These are phyloP conservation scores for Mentha longifolia DNA, from an alignment of 257 asterid genomes.

Conservation along the genomic window DNA sequence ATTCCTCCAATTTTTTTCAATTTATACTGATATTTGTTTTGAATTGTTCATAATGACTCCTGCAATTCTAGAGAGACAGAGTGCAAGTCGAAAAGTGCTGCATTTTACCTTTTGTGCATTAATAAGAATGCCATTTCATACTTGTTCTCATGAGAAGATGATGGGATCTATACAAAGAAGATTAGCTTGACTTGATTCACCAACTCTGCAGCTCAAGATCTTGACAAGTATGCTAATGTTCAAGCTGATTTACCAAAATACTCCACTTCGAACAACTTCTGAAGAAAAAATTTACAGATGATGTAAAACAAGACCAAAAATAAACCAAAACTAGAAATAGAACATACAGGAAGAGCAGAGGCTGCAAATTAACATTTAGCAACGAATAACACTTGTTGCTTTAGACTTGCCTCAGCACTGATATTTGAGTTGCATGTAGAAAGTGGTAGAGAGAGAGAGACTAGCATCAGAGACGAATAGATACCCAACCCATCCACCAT, in stretches of 20 bases:
- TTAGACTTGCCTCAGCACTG: slow-evolving; percentile 35
- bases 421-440: slow-evolving; percentile 58
- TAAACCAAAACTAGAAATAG: not conserved
- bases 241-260: not conserved
- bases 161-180: no score
- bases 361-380: slow-evolving; percentile 78
- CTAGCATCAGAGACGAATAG: slow-evolving; percentile 87
- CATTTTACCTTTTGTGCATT: no score
- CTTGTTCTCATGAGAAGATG: no score
- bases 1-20: slow-evolving; percentile 20
- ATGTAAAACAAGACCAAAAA: not conserved
- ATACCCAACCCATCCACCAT: slow-evolving; percentile 85
- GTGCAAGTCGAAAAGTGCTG: slow-evolving; percentile 15
- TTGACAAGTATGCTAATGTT: slow-evolving; percentile 60
- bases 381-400: slow-evolving; percentile 44
- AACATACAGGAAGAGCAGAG: slow-evolving; percentile 92
- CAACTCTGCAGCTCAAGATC: slow-evolving; percentile 53
- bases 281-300: not conserved
- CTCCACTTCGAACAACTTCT: not conserved
- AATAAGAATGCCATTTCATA: no score
- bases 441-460: slow-evolving; percentile 76
- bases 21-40: not conserved
- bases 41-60: slow-evolving; percentile 25
- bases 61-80: slow-evolving; percentile 23
- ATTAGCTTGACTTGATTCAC: slow-evolving; percentile 13